Evolutionary conservation across 176 grass and related monocot genomes (phyloP), one percentile per base, ranked within the genome.

Genomic region (Avena eriantha): DNA sequence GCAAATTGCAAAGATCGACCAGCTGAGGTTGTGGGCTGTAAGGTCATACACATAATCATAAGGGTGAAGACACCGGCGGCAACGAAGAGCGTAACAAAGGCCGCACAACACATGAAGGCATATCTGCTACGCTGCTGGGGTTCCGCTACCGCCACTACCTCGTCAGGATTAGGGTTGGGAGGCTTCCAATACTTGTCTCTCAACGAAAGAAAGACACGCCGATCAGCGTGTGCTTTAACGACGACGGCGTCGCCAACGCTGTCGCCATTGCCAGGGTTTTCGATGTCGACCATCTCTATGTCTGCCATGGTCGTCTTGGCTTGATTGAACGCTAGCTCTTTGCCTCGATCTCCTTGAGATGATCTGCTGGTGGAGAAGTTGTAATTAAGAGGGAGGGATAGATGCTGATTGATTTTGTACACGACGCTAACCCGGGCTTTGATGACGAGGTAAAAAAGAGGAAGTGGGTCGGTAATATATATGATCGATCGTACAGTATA

Each of bases 261-360:
- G 63, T 22, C 26, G 14, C 14, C 65, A 68, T 2, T 8, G 21
- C 12, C 22, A 0, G 45, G 71, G 22, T 48, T 73, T 73, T 73
- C 70, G 5, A 47, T 15, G 43, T 73, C 71, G 11, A 29, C 14
- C 71, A 50, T 74, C 71, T 74, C 45, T 74, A 74, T 74, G 8
- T 15, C 71, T 3, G 22, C 45, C 71, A 74, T 74, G 41, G 22
- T 29, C 1, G 22, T 29, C 1, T 8, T 41, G 0, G 3, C 17
- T 41, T 22, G 39, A 41, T 41, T 41, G 39, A 6, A 41, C 7
- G 39, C 36, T 39, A 4, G 4, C 29, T 29, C 29, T 29, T 55
- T 58, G 54, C 54, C 54, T 56, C 54, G 10, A 7, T 46, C 39
- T 3, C 16, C 18, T 45, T 22, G 1, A 35, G 67, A 69, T 69